Evolutionary conservation across 164 flowering plant genomes (phyloP).

Genomic region (Protea cynaroides): DNA sequence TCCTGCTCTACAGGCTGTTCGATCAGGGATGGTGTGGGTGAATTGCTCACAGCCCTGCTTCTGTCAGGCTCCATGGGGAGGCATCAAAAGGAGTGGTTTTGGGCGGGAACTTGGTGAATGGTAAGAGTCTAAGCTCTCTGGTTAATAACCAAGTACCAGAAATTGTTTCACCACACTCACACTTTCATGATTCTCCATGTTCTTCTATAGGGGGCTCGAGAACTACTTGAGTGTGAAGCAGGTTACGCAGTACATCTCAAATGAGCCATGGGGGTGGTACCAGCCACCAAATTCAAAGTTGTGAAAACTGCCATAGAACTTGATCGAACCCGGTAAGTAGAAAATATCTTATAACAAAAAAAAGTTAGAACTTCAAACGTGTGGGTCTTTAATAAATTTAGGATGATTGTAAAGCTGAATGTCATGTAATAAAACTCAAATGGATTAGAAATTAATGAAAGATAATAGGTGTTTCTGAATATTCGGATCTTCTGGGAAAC

Average conservation of each 20-base stretch:
- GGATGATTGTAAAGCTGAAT: too few relatives aligned
- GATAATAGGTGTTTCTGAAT: too few relatives aligned
- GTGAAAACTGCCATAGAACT: conserved; percentile 21
- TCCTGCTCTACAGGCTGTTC: conserved; percentile 49
- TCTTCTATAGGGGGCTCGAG: conserved; percentile 75
- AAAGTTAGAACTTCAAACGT: too few relatives aligned
- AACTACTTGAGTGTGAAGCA: conserved; percentile 95
- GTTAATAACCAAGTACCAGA: too few relatives aligned
- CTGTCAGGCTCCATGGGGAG: conserved; percentile 99
- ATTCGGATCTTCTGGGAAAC: neutral
- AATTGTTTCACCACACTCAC: too few relatives aligned
- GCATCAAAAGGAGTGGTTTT: conserved; percentile 91
- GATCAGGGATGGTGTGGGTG: conserved; percentile 92
- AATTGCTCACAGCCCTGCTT: conserved; percentile 99
- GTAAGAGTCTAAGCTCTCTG: conserved; percentile 29
- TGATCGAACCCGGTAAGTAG: too few relatives aligned
- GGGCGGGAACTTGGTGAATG: conserved; percentile 98
- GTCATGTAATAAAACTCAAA: too few relatives aligned
- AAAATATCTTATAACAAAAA: too few relatives aligned
- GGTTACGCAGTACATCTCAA: conserved; percentile 73
- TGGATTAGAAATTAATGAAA: neutral
- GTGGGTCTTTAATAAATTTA: too few relatives aligned
- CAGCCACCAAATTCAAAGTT: conserved; percentile 58
- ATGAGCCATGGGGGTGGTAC: conserved; percentile 95
- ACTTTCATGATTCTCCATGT: neutral